phyloP scores from a whole-genome alignment of 306 rosid genomes.

The Rosa chinensis region DNA sequence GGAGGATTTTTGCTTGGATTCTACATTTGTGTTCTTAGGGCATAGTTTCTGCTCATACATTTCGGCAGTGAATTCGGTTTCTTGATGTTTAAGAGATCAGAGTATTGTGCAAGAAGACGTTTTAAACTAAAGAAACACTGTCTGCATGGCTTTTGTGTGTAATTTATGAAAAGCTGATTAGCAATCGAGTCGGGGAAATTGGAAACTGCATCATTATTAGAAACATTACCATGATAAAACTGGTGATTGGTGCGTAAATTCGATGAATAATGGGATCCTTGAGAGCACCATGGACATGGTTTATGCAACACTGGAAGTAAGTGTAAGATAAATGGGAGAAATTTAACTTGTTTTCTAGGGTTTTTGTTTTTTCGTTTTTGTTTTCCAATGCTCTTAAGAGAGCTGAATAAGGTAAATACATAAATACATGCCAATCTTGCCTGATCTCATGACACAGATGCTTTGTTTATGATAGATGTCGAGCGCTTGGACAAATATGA shows the following conservation, averaged over 20 bases:
- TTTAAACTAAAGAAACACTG: not conserved
- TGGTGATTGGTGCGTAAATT: conserved; percentile 9
- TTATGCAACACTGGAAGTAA: conserved; percentile 26
- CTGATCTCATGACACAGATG: conserved; percentile 88
- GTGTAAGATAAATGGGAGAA: conserved; percentile 24
- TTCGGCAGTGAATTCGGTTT: not conserved
- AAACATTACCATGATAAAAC: conserved; percentile 10
- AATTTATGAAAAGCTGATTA: not conserved
- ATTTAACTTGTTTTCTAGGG: conserved; percentile 43
- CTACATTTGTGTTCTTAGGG: not conserved
- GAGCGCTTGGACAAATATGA: conserved; percentile 99
- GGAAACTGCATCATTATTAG: not conserved
- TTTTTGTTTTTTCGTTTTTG: conserved; percentile 37
- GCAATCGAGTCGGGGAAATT: not conserved
- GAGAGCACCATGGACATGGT: conserved; percentile 32
- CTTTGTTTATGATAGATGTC: conserved; percentile 99
- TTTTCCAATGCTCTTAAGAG: conserved; percentile 58
- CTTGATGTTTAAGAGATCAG: not conserved
- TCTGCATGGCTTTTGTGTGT: not conserved
- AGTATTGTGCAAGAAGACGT: not conserved
- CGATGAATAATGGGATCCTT: conserved; percentile 31
- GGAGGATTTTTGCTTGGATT: not conserved
- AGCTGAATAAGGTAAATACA: conserved; percentile 78
- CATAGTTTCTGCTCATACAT: not conserved
- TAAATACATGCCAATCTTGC: conserved; percentile 72